Evolutionary conservation across 345 rosid genomes (phyloP).

Genomic region (Geranium rotundifolium): DNA sequence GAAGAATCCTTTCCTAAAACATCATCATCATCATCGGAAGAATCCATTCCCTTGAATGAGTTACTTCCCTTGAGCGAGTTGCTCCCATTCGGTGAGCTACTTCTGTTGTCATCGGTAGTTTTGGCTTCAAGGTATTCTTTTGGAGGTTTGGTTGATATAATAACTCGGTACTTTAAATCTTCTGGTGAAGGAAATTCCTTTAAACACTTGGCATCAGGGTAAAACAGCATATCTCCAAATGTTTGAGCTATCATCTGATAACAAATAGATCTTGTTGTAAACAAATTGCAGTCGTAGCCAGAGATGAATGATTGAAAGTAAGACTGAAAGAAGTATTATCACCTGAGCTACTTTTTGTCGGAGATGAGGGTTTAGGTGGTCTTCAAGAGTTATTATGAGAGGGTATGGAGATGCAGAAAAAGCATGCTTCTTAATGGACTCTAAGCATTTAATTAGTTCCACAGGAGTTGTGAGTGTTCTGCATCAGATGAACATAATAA

Average conservation of each 20-base stretch:
- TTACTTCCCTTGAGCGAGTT: no score
- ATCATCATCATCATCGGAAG: slow-evolving; percentile 25
- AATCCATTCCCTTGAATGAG: no score
- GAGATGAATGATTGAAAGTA: neutral
- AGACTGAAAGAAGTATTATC: neutral
- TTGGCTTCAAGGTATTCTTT: slow-evolving; percentile 63
- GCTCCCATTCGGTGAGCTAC: slow-evolving; percentile 24
- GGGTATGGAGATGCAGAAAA: slow-evolving; percentile 75
- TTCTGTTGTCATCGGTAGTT: slow-evolving; percentile 28
- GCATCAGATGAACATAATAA: slow-evolving; percentile 8
- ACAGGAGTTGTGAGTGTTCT: slow-evolving; percentile 83
- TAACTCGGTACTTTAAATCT: slow-evolving; percentile 47
- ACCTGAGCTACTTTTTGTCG: slow-evolving; percentile 89
- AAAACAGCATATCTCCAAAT: slow-evolving; percentile 74
- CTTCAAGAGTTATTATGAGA: slow-evolving; percentile 88
- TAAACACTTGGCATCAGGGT: slow-evolving; percentile 59
- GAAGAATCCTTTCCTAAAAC: slow-evolving; percentile 41
- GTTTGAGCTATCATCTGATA: slow-evolving; percentile 67
- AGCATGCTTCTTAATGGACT: slow-evolving; percentile 64
- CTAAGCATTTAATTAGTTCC: slow-evolving; percentile 54
- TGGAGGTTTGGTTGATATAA: slow-evolving; percentile 94
- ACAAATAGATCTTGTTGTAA: neutral
- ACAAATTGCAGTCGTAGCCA: neutral
- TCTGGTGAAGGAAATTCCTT: slow-evolving; percentile 79
- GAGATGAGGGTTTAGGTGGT: slow-evolving; percentile 77